Percentiles rank a stretch among this genome's conserved stretches.
Conservation (phyloP, 1,284 basidiomycete species). For the Malassezia arunalokei region DNA sequence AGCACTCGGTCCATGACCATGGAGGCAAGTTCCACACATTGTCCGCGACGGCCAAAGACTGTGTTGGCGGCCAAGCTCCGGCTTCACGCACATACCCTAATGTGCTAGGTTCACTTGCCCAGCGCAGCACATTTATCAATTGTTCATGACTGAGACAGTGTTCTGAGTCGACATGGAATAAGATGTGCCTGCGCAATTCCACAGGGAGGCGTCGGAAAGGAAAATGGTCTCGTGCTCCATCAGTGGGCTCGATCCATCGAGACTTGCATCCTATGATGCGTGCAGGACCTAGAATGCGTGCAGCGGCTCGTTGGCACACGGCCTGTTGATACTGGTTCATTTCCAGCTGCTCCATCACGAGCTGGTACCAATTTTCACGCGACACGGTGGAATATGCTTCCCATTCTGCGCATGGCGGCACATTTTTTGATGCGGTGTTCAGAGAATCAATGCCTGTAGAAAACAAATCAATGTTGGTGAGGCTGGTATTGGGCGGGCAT, state of each 20-base stretch:
- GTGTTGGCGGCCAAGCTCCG: not conserved
- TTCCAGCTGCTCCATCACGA: slow-evolving; percentile 5
- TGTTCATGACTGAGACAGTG: slow-evolving; percentile 2
- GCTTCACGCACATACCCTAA: slow-evolving; percentile 1
- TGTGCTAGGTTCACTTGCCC: slow-evolving; percentile 11
- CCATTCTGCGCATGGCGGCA: not conserved
- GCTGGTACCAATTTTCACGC: not conserved
- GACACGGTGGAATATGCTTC: slow-evolving; percentile 1
- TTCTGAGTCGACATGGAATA: not conserved
- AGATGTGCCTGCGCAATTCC: slow-evolving; percentile 4
- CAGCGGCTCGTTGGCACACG: not conserved
- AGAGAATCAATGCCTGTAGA: slow-evolving; percentile 8
- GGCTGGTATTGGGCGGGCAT: slow-evolving; percentile 4
- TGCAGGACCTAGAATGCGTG: not conserved
- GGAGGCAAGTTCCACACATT: not conserved
- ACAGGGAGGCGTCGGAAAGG: slow-evolving; percentile 10
- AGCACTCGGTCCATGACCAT: slow-evolving; percentile 15
- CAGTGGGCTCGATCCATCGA: not conserved
- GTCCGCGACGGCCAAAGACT: not conserved
- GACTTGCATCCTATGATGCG: slow-evolving; percentile 10
- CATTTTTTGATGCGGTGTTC: not conserved
- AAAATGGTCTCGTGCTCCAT: not conserved
- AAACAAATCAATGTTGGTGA: slow-evolving; percentile 12
- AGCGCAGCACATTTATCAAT: slow-evolving; percentile 4
- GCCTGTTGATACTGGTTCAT: not conserved